Evolutionary conservation across 2,329 filamentous ascomycete genomes (phyloP), one percentile per base, ranked within the genome.

Genomic region (Cladosporium halotolerans): DNA sequence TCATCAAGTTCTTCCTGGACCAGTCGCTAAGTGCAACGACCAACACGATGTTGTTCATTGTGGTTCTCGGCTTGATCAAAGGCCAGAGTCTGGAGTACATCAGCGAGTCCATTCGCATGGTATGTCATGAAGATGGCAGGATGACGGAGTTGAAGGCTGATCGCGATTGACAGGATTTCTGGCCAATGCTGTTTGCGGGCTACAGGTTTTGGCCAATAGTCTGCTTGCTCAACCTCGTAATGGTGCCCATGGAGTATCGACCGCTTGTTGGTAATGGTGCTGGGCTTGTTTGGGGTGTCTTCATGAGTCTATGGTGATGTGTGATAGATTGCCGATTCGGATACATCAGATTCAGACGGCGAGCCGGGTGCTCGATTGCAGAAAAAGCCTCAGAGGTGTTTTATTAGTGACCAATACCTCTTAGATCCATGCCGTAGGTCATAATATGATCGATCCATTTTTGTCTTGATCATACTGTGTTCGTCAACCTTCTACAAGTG

Each of bases 151-250:
- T n/a, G 18, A 14, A 39, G n/a, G n/a, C 36, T 39, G 11, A 14
- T n/a, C 18, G 23, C 3, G 23, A 28, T n/a, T 33, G 45, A 10
- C 49, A 56, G 44, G 52, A 62, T 23, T 67, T 66, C 53, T 65
- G 62, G 62, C 75, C 77, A 0, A 76, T 92, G 55, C 75, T 89
- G 61, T 63, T 73, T 40, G 88, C 89, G 0, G 85, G 88, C 1
- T 82, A 85, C 70, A 84, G 80, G 63, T 75, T 91, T 54, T 89
- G 88, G 81, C 88, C 88, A 1, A 62, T 79, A 3, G 82, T 91
- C 16, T 85, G 83, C 57, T 65, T 86, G 23, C 64, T 88, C 56
- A 87, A 87, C 73, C 91, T 87, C 64, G 77, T 82, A 2, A 72
- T 89, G 56, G 79, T 86, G 58, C 86, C 84, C n/a, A 80, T 89